Evolutionary conservation across 78 protist species (phyloP), one percentile per base, ranked within the genome.

Genomic region (Fonticula alba): DNA sequence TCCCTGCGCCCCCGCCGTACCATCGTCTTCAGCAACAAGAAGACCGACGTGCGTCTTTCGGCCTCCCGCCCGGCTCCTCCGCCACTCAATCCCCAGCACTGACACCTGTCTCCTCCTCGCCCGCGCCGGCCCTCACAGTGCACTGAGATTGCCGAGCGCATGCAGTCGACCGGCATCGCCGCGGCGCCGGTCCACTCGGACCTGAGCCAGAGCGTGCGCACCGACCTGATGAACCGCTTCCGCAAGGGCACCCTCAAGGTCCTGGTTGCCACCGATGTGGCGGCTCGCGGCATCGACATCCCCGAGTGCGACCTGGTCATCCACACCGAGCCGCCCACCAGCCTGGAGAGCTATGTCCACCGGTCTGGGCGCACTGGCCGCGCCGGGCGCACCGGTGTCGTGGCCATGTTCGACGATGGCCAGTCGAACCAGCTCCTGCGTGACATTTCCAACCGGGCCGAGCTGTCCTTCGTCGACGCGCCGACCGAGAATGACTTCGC

Each of bases 361-460:
- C 85, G 98, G 65, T 90, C 90, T 71, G 98, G 95, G 51, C 75
- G 98, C n/a, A 91, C 97, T 5, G 98, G 97, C 29, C 76, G 96
- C 43, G 92, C 91, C 7, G 95, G 92, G 26, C 75, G 76, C n/a
- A 51, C 27, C 3, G 98, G 98, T 43, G 38, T 68, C 0, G 7
- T 3, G 17, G 43, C 7, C 17, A 38, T 83, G 95, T 68, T 69
- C 46, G 20, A 46, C 83, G 27, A 66, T 82, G 60, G 31, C 81
- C 68, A 63, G 75, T 1, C 46, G n/a, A 31, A 36, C 7, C 43
- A 36, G 43, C 43, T 38, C 38, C 6, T 0, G 17, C 4, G 29
- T 33, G 26, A 29, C n/a, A 19, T 26, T 17, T 3, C 43, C 17
- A 38, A 9, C 17, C 43, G 17, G 17, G 43, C 7, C 17, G 17